These are phyloP conservation scores for Dendrobium catenatum DNA, from an alignment of 106 monocot species.

Conservation along the genomic window DNA sequence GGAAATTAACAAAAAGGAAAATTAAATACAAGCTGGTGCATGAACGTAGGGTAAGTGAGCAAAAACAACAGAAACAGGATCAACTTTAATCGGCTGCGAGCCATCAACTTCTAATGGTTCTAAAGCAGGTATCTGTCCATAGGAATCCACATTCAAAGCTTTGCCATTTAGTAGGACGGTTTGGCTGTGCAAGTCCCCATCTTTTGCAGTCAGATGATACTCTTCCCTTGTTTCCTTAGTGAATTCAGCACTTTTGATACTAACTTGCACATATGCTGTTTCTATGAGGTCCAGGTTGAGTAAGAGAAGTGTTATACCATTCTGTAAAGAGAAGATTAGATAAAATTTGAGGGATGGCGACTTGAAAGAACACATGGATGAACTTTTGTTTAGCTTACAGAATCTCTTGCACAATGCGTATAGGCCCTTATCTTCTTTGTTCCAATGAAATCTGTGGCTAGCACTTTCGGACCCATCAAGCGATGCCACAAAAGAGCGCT, in stretches of 20 bases:
- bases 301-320: conserved; percentile 74
- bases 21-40: conserved; percentile 41
- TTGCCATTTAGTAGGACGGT: conserved; percentile 75
- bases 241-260: neutral
- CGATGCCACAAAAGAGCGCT: conserved; percentile 95
- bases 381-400: conserved; percentile 33
- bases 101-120: conserved; percentile 36
- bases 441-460: conserved; percentile 57
- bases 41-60: conserved; percentile 60
- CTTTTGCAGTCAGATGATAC: conserved; percentile 79
- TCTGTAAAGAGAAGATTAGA: conserved; percentile 25
- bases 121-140: conserved; percentile 52
- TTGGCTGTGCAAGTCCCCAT: conserved; percentile 73
- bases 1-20: neutral
- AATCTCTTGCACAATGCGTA: conserved; percentile 72
- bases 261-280: conserved; percentile 37
- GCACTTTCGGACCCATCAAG: conserved; percentile 67
- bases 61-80: conserved; percentile 79
- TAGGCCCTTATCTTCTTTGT: conserved; percentile 68
- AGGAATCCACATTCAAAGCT: conserved; percentile 31
- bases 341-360: neutral
- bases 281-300: conserved; percentile 70
- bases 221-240: conserved; percentile 47
- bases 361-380: neutral
- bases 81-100: conserved; percentile 44